Evolutionary conservation across 176 grass and related monocot species (phyloP).

Genomic region (Aegilops umbellulata): DNA sequence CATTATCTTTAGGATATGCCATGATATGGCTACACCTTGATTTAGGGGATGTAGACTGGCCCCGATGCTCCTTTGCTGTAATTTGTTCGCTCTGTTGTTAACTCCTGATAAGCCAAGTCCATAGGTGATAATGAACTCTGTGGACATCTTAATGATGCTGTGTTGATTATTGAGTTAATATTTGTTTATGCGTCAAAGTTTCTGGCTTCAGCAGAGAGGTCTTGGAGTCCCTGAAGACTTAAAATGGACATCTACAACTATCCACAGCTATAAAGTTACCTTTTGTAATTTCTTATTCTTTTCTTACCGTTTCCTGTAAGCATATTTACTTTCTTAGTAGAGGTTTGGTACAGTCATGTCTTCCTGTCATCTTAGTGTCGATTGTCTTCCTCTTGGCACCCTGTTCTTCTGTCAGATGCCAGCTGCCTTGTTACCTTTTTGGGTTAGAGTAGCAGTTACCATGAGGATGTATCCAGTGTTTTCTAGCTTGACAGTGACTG

Average conservation of each 20-base stretch:
- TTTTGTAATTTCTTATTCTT: slow-evolving; percentile 65
- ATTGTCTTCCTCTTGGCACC: background rate
- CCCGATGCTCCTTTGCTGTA: background rate
- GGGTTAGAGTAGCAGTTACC: background rate
- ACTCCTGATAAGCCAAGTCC: slow-evolving; percentile 7
- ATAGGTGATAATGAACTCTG: slow-evolving; percentile 4
- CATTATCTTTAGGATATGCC: slow-evolving; percentile 1
- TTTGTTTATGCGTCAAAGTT: slow-evolving; percentile 40
- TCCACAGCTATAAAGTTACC: slow-evolving; percentile 50
- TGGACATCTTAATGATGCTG: background rate
- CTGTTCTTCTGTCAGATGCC: background rate
- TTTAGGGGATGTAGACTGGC: background rate
- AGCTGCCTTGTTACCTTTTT: background rate
- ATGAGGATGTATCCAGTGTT: background rate
- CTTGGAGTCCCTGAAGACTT: slow-evolving; percentile 51
- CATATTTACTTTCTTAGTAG: slow-evolving; percentile 44
- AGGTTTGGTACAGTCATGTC: slow-evolving; percentile 31
- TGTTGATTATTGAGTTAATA: slow-evolving; percentile 28
- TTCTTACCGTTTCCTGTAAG: slow-evolving; percentile 40
- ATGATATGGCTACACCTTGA: slow-evolving; percentile 1
- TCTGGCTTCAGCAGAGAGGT: slow-evolving; percentile 55
- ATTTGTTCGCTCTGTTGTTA: slow-evolving; percentile 4
- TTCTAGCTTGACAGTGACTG: background rate
- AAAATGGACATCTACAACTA: slow-evolving; percentile 59
- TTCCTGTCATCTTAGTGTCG: background rate